A percentile compares a stretch with the other conserved stretches of the same genome.
These are phyloP conservation scores for Nakazawaea laoshanensis DNA, from an alignment of 805 yeast species.

Conservation along the genomic window DNA sequence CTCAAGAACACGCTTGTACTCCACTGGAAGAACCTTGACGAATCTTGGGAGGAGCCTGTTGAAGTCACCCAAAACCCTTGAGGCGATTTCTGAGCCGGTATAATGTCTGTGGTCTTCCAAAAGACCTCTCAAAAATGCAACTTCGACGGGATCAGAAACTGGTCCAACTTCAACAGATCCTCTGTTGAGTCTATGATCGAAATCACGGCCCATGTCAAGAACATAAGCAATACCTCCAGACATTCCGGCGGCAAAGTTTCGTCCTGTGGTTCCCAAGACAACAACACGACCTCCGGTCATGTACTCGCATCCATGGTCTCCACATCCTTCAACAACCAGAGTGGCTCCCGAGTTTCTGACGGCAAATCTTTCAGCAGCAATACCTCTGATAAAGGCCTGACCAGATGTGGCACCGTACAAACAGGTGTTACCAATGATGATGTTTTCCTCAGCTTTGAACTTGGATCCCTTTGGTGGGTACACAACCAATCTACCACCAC, in stretches of 20 bases:
- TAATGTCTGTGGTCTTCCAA: constrained; percentile 93
- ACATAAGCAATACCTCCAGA: constrained; percentile 99
- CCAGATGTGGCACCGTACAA: constrained; percentile 98
- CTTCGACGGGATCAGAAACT: constrained; percentile 81
- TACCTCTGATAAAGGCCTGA: constrained; percentile 87
- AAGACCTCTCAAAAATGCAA: constrained; percentile 87
- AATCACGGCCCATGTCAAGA: constrained; percentile 90
- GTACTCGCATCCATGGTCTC: constrained; percentile 98
- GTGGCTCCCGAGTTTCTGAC: constrained; percentile 98
- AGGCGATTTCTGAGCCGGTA: constrained; percentile 89
- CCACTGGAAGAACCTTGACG: constrained; percentile 88
- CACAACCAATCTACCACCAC: constrained; percentile 90
- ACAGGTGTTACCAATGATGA: constrained; percentile 94
- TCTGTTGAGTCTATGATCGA: constrained; percentile 66
- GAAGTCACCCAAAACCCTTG: constrained; percentile 73
- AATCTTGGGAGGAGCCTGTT: constrained; percentile 82
- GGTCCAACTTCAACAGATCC: constrained; percentile 76
- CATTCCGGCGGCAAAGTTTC: constrained; percentile 96
- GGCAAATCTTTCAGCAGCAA: constrained; percentile 97
- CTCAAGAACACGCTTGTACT: constrained; percentile 84
- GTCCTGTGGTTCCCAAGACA: constrained; percentile 83
- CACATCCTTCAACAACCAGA: constrained; percentile 94
- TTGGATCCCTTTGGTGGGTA: constrained; percentile 81
- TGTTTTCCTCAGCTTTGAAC: constrained; percentile 93
- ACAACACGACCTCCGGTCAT: constrained; percentile 99